Base-by-base conservation (phyloP, 2,329 filamentous ascomycete species). In the Alternaria sp. region DNA sequence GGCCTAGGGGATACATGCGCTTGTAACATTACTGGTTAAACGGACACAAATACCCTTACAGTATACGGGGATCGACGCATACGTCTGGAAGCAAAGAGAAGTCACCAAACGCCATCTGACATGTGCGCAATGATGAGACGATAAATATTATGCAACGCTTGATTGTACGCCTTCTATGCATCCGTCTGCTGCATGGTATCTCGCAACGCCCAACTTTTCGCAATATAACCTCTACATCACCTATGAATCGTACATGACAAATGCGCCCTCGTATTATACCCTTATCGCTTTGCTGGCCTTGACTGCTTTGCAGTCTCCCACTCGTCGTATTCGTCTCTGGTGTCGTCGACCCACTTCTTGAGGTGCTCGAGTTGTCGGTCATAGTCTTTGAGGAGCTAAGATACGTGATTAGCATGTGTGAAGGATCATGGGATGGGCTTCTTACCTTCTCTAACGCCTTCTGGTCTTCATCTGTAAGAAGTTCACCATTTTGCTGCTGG, bases 341-440 rank as follows among this genome's bases (percentile, higher is more conserved):
- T 83, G 25, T 86, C 82, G 47, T 83, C 84, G 61, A 90, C 74
- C 80, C 89, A 88, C 74, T 89, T 90, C 80, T 89, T 91, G 66
- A 96, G 83, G 76, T 94, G 90, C 68, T 85, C 80, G 32, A 96
- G 84, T 82, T 95, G 92, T 77, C 90, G 91, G 77, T 94, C 90
- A 78, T 94, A 95, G 75, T 93, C 91, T 73, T 91, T 90, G 71
- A 95, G 81, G 50, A 95, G 90, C 91, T 93, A 10, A 10, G 56
- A 15, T 3, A 52, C 13, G 49, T 54, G 55, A 70, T 79, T 64
- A 75, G 64, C 28, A 26, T 55, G 6, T 11, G 19, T 3, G 32
- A 15, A 19, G 9, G n/a, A 3, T 9, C 49, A 11, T 28, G 11
- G 2, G 6, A 19, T 15, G 15, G 49, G 19, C 19, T n/a, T 59